Base-by-base conservation (phyloP, 345 rosid genomes). In the Noccaea caerulescens region DNA sequence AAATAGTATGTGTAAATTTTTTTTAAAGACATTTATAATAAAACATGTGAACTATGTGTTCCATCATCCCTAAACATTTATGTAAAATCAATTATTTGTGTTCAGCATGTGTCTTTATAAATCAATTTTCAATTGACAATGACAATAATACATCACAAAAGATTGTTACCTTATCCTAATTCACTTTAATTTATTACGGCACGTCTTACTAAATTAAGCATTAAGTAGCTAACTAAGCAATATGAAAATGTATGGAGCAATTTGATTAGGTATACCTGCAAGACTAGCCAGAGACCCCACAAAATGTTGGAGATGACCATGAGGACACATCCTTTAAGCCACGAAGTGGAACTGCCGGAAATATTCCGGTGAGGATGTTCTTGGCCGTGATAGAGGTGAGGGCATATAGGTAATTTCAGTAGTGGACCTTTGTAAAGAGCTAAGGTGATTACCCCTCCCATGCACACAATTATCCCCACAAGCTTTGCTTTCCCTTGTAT, bases 311-410 rank as follows among this genome's bases (percentile, higher is more conserved):
- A 84, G 44, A 68, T 41, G 75, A 94, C 71, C 97, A 91, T 87
- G 75, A 94, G 85, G 75, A 89, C 82, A 84, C 86, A 81, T 16
- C 99, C 99, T 72, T 83, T 94, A 41, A 91, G 78, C 99, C 99
- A 91, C 1, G 74, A 75, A 27, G 83, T 79, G 37, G 76, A 73
- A 16, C 79, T 76, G 1, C 87, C 81, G 47, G 88, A 72, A 44
- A 18, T 25, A 56, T 0, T 67, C 59, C 43, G 63, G 14, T 74
- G 80, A 73, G 1, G 10, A 34, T 69, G 62, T 7, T 64, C 58
- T 53, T 63, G 41, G 63, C 73, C 55, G 16, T 78, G 75, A 46
- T 68, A 68, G 37, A 79, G 63, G 54, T 79, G 73, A 65, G 68
- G 85, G 27, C 79, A 72, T 73, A 88, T 72, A 58, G 73, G 53